Base-by-base conservation (phyloP, 805 yeast genomes). In the Candida arabinofermentans region DNA sequence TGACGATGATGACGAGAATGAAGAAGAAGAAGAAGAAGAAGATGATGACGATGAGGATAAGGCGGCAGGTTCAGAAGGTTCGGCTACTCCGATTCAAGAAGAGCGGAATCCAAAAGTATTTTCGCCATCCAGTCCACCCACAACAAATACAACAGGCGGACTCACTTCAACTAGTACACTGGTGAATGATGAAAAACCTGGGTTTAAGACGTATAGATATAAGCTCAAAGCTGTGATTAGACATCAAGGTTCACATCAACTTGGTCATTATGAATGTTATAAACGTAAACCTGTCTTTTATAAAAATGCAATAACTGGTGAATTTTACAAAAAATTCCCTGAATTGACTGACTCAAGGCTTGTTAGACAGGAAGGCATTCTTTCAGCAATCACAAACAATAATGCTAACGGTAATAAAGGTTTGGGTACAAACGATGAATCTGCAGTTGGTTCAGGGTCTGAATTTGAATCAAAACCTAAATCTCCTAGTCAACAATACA, bases 201-300 rank as follows among this genome's bases (percentile, higher is more conserved):
- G 14, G 6, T 27, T 24, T 18, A 31, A 43, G 21, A 30, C 42
- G 2, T 52, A 54, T 45, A 71, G 66, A 31, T 89, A 86, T 59
- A 67, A 69, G 45, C 69, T 93, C 27, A 75, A 73, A 47, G 84
- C 96, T 0, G 67, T 87, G 47, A 79, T 93, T 16, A 75, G 89
- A 49, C 98, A 93, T 59, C 78, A 81, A 35, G 99, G 99, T 0
- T 80, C 91, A 1, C 97, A 90, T 61, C 74, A 81, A 17, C 76
- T 79, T 34, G 98, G 98, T 1, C 98, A 90, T 57, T 90, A 89
- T 58, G 96, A 90, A 54, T 86, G 96, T 53, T 87, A 79, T 58
- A 81, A 85, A 47, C 79, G 79, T 36, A 90, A 89, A 57, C 91
- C 93, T 2, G 59, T 73, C 3, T 73, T 71, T 42, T 78, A 69